Percentiles rank a stretch among this genome's conserved stretches.
phyloP scores from a whole-genome alignment of 768 basidiomycete genomes.

The Suillus subaureus region DNA sequence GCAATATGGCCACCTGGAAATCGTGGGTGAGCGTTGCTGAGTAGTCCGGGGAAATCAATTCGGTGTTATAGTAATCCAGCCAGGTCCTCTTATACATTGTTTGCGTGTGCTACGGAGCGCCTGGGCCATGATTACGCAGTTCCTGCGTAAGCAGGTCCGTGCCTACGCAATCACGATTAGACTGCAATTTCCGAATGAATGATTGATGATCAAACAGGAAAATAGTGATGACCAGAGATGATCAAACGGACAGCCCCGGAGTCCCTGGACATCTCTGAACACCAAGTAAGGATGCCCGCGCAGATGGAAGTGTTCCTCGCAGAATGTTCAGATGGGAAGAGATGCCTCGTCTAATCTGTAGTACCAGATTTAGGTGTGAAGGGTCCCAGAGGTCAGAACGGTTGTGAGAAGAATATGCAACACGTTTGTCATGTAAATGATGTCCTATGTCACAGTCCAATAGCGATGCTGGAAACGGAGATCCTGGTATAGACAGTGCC shows the following conservation, averaged over 20 bases:
- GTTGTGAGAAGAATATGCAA: slow-evolving; percentile 25
- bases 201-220: slow-evolving; percentile 3
- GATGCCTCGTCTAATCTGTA: background rate
- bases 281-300: background rate
- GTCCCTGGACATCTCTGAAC: background rate
- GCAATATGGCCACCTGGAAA: background rate
- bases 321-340: background rate
- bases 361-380: background rate
- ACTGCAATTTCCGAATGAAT: background rate
- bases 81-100: background rate
- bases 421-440: slow-evolving; percentile 22
- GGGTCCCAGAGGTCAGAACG: slow-evolving; percentile 8
- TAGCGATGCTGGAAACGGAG: slow-evolving; percentile 20
- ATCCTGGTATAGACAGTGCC: slow-evolving; percentile 7
- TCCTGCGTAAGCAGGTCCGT: background rate
- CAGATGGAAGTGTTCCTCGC: background rate
- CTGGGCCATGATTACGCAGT: background rate
- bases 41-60: no score
- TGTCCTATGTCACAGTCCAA: slow-evolving; percentile 13
- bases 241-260: slow-evolving; percentile 4
- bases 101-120: background rate
- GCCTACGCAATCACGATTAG: background rate
- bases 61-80: background rate
- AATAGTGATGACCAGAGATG: background rate
- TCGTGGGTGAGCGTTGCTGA: background rate